Evolutionary conservation across 148 eudicot genomes (phyloP), one percentile per base, ranked within the genome.

Genomic region (Amaranthus palmeri): DNA sequence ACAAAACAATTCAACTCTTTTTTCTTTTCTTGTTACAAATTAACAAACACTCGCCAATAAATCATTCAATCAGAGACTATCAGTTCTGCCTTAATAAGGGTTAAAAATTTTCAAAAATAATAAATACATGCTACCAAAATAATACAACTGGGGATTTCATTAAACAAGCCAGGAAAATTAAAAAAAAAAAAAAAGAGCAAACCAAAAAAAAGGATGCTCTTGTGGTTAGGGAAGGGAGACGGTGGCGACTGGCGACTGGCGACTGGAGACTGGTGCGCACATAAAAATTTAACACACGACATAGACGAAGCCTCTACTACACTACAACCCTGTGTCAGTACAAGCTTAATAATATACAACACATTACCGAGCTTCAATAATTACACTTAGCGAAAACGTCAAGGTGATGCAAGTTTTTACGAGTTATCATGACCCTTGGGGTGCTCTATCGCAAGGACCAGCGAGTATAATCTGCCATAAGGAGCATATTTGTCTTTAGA

Each of bases 391-490:
- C 81, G 8, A 15, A 46, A 47, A 53, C 62, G 54, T 70, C 10
- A 70, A 41, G 36, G 46, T 8, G 44, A 8, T 36, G 9, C 68
- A 25, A 25, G 36, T 25, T 25, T 25, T 25, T 25, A 25, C 36
- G 36, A 25, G 36, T 25, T 25, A 25, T 85, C 74, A 87, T 67
- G 77, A 76, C 70, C 69, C 81, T 25, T 40, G 70, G 68, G 85
- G 80, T 58, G 89, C 72, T 81, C 88, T 77, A 75, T 92, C 97
- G 57, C 88, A 96, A 12, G 96, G 96, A 48, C 97, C 96, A 0
- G 86, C 88, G 45, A 92, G 96, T 81, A 81, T 84, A 69, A 92
- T 90, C 97, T 92, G 93, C 86, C 25, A 67, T 52, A 15, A 13
- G 45, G 54, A 40, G 48, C 3, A 12, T 36, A 7, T 0, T 8